These are phyloP conservation scores for Chlamydomonas incerta DNA, from an alignment of 139 green algal species.

Conservation along the genomic window DNA sequence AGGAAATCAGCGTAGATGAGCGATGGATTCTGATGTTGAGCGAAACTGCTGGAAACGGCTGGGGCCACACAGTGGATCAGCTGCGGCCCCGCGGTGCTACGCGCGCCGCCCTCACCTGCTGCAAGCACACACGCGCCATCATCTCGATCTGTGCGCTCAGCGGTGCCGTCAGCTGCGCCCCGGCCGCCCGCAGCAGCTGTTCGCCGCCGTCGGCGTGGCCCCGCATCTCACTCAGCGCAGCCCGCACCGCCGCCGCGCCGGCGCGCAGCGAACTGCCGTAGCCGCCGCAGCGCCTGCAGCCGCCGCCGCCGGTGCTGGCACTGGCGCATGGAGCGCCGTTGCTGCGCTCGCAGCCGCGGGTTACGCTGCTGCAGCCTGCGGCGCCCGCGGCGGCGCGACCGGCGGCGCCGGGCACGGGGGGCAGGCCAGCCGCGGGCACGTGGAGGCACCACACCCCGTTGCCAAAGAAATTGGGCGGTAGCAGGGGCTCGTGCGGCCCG, in stretches of 20 bases:
- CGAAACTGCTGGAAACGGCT: too few relatives aligned
- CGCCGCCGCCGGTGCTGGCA: neutral
- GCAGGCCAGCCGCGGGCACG: neutral
- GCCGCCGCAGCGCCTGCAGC: neutral
- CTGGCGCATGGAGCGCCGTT: neutral
- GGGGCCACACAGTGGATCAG: neutral
- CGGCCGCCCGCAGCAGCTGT: neutral
- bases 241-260: constrained; percentile 23
- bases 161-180: neutral
- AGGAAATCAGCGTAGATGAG: too few relatives aligned
- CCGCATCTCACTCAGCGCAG: neutral
- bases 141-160: constrained; percentile 25
- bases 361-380: neutral
- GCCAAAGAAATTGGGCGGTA: neutral
- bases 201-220: neutral
- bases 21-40: neutral
- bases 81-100: too few relatives aligned
- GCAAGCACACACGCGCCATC: constrained; percentile 23
- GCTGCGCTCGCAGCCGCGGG: too few relatives aligned
- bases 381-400: neutral
- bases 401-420: neutral
- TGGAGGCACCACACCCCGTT: constrained; percentile 46
- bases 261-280: neutral
- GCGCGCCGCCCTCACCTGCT: constrained; percentile 47
- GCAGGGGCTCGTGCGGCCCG: neutral